Evolutionary conservation across 2,329 filamentous ascomycete genomes (phyloP).

Genomic region (Colletotrichum plurivorum): DNA sequence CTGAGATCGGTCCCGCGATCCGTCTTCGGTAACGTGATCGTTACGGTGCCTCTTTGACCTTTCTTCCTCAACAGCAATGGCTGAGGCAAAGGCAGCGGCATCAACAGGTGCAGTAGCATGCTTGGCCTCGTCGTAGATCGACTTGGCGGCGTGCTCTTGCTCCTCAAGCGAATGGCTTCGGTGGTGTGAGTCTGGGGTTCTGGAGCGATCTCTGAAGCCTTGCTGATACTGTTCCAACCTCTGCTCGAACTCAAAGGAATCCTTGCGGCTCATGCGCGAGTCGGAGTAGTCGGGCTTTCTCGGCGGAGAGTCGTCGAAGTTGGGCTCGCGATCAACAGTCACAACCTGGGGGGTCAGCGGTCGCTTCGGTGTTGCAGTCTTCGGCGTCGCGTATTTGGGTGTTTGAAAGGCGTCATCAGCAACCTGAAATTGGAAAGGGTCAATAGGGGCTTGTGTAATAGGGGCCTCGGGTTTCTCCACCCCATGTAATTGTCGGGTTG

Average conservation of each 20-base stretch:
- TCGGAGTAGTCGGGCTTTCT: slow-evolving; percentile 44
- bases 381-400: slow-evolving; percentile 47
- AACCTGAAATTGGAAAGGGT: slow-evolving; percentile 74
- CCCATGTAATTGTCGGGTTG: slow-evolving; percentile 34
- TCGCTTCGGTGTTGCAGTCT: slow-evolving; percentile 54
- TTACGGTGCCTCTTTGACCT: slow-evolving; percentile 51
- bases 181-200: slow-evolving; percentile 43
- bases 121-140: slow-evolving; percentile 61
- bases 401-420: slow-evolving; percentile 65
- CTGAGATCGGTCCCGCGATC: slow-evolving; percentile 50
- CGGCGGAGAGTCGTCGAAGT: slow-evolving; percentile 58
- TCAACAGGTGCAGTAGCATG: slow-evolving; percentile 64
- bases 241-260: slow-evolving; percentile 62
- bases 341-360: slow-evolving; percentile 65
- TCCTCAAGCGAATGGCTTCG: slow-evolving; percentile 47
- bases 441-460: slow-evolving; percentile 53
- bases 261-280: slow-evolving; percentile 62
- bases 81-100: slow-evolving; percentile 62
- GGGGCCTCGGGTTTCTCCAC: slow-evolving; percentile 41
- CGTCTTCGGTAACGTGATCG: slow-evolving; percentile 50
- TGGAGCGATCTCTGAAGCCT: slow-evolving; percentile 43
- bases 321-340: slow-evolving; percentile 68
- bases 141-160: slow-evolving; percentile 60
- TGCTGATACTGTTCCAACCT: slow-evolving; percentile 47
- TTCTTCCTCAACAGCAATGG: slow-evolving; percentile 59